Percentiles rank a stretch among this genome's conserved stretches.
Evolutionary conservation across 2,329 filamentous ascomycete genomes (phyloP).

Genomic region (Alternaria triticimaculans): DNA sequence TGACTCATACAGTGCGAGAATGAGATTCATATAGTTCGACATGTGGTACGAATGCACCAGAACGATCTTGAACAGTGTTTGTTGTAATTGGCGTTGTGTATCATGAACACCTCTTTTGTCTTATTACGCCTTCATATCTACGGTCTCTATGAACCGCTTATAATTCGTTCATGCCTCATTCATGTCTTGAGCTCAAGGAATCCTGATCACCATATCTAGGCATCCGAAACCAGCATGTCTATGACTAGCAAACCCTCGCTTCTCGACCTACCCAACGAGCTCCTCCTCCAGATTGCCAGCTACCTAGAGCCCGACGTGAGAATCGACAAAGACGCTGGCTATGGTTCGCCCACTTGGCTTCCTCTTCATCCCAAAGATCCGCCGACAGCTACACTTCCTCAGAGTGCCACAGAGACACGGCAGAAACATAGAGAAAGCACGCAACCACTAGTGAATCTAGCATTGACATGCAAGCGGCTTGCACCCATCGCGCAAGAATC

Average conservation of each 20-base stretch:
- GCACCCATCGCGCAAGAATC: not conserved
- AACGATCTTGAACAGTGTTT: not conserved
- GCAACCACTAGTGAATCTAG: not conserved
- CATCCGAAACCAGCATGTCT: not conserved
- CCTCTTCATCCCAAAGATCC: not conserved
- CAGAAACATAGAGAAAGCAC: not conserved
- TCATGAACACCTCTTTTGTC: not conserved
- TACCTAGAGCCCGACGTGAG: not conserved
- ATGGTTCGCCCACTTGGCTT: not conserved
- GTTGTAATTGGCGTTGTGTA: not conserved
- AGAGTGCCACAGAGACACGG: not conserved
- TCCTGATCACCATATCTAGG: not conserved
- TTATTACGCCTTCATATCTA: not conserved
- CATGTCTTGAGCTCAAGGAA: not conserved
- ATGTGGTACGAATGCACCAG: not conserved
- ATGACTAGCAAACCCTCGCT: not conserved
- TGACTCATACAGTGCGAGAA: not conserved
- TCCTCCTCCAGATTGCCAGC: not conserved
- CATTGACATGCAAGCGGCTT: not conserved
- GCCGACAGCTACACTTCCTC: not conserved
- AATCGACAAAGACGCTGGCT: not conserved
- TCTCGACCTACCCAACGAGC: not conserved
- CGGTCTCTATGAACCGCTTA: not conserved
- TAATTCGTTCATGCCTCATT: not conserved
- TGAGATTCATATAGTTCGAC: not conserved